Evolutionary conservation across 2,329 filamentous ascomycete species (phyloP), one percentile per base, ranked within the genome.

Genomic region (Gliomastix tumulicola): DNA sequence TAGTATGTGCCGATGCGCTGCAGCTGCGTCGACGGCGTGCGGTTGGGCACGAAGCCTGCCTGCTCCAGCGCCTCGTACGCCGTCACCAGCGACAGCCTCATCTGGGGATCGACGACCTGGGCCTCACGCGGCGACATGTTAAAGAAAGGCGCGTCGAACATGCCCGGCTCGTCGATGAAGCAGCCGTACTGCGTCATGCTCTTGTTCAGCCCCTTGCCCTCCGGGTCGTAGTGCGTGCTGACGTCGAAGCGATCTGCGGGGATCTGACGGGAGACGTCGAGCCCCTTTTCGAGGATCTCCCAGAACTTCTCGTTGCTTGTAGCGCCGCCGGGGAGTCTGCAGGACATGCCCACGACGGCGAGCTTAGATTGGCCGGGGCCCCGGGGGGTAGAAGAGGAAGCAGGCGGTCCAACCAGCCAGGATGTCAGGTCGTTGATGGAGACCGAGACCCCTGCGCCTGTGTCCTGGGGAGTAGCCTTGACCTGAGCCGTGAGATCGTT

Each of bases 121-220:
- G 49, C 51, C 49, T 65, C 62, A 4, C 54, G 51, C 6, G 56
- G 44, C 10, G 44, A 55, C 15, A 57, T 58, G 21, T 55, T 54
- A 50, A 69, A 68, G 50, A 68, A 68, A 2, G 46, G 41, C 18
- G 60, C 48, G 41, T 69, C 65, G 35, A 65, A 65, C 3, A 39
- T 36, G 21, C 49, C 48, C 7, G 35, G 25, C 9, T 46, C 39
- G 7, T 47, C 33, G 9, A 53, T 37, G 19, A 53, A 49, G 34
- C 49, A 53, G 1, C 45, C 51, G 18, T 36, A 47, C 39, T 39
- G 42, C 15, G 23, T 27, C 4, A 13, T 12, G 23, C 25, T 28
- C 19, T 25, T 9, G 17, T 13, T n/a, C 7, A 13, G 5, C 5
- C 7, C 5, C 7, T 32, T 20, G 7, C 32, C 35, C 2, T 27